Percentiles rank a stretch among this genome's conserved stretches.
Evolutionary conservation across 768 basidiomycete species (phyloP).

Genomic region (Tylopilus subfusipes): DNA sequence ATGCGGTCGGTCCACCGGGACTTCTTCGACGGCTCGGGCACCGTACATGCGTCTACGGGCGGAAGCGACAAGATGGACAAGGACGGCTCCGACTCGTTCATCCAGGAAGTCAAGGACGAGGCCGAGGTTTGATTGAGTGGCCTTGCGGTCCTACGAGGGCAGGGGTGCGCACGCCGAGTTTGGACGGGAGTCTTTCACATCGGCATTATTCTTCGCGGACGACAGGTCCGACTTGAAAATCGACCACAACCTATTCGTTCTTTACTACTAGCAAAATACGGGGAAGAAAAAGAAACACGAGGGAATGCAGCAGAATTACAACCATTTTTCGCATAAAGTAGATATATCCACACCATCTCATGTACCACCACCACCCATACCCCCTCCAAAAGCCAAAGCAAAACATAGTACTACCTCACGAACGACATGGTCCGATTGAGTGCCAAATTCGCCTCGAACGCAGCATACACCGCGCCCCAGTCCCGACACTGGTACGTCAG

Average conservation of each 20-base stretch:
- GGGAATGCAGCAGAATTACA: background rate
- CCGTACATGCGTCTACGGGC: conserved; percentile 1
- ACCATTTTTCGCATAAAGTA: background rate
- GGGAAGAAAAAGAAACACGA: background rate
- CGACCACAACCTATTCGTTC: background rate
- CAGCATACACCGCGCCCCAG: conserved; percentile 21
- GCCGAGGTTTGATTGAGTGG: background rate
- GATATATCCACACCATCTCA: background rate
- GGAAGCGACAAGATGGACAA: conserved; percentile 1
- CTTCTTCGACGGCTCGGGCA: conserved; percentile 7
- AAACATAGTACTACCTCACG: background rate
- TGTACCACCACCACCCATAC: background rate
- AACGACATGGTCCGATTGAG: conserved; percentile 20
- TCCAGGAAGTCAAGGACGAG: conserved; percentile 10
- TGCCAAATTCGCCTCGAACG: conserved; percentile 18
- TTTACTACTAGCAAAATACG: background rate
- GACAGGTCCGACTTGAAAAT: background rate
- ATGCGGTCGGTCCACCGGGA: background rate
- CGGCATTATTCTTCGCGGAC: background rate
- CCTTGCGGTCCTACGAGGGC: background rate
- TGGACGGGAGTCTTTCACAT: background rate
- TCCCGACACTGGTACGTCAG: conserved; percentile 21
- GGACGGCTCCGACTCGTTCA: conserved; percentile 9
- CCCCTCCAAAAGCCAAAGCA: no score
- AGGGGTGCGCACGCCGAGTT: background rate